Base-by-base conservation (phyloP, 2,329 filamentous ascomycete genomes). In the Hyphodiscus sp. region DNA sequence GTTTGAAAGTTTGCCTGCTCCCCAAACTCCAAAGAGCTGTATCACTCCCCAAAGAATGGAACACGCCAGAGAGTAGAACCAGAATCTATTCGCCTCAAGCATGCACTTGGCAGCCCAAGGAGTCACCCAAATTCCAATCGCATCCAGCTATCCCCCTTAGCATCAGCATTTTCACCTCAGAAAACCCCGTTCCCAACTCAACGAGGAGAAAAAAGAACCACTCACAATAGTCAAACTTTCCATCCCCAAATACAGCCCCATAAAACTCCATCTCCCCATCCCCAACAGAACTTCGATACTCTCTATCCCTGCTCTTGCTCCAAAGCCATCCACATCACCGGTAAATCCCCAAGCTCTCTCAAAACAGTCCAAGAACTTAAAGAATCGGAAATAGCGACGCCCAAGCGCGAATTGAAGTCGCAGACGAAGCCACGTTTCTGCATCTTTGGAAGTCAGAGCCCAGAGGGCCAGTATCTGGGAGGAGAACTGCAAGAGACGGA, bases 211-310 rank as follows among this genome's bases (percentile, higher is more conserved):
- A 41, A 46, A 47, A 47, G 16, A n/a, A 18, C 13, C 30, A 71
- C 86, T 75, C 56, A 82, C 73, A 47, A 87, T 76, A 0, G 82
- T 86, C 42, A 76, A 66, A 56, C 81, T 78, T 70, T 91, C 87
- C 54, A 88, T 72, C 20, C 87, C 70, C 52, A 86, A 78, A 65
- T 88, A 89, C 54, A 86, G 71, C 47, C 84, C 85, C 49, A 85
- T 75, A 62, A 82, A 82, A 7, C 77, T 78, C 69, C 76, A 79
- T 48, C 77, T 76, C 16, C 77, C 69, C 5, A 85, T 71, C 41
- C 82, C 79, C 2, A 87, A 70, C 70, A 68, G 56, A 71, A 77
- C 23, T 61, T 66, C 49, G 71, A 74, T 56, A 29, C 65, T 8
- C 23, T 26, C 23, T 3, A 26, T 26, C 8, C 23, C 23, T 8